These are phyloP conservation scores for Lasiodiplodia sp. DNA, from an alignment of 2,329 filamentous ascomycete genomes.

Conservation along the genomic window DNA sequence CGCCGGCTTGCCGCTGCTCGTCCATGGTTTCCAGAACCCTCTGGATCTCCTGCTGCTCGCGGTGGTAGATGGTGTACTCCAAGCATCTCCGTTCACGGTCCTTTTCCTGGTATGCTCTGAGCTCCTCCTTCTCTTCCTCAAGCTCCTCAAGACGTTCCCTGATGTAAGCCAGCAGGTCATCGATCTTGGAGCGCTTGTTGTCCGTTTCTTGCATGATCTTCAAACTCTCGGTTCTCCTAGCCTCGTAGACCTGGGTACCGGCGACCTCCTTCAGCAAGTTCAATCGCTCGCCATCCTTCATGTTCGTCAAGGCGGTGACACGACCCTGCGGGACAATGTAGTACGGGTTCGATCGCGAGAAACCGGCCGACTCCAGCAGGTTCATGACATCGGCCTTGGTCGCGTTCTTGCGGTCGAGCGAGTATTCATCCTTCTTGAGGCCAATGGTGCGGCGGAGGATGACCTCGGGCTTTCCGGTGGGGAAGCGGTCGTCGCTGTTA, in stretches of 20 bases:
- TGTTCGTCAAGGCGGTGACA: slow-evolving; percentile 94
- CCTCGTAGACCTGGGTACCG: slow-evolving; percentile 96
- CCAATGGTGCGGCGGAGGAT: slow-evolving; percentile 93
- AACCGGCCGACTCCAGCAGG: slow-evolving; percentile 92
- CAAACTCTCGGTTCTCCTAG: slow-evolving; percentile 85
- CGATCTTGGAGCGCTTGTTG: slow-evolving; percentile 93
- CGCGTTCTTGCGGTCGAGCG: slow-evolving; percentile 93
- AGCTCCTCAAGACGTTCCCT: slow-evolving; percentile 87
- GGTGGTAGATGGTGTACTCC: slow-evolving; percentile 92
- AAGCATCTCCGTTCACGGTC: slow-evolving; percentile 90
- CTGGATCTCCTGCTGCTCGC: slow-evolving; percentile 82
- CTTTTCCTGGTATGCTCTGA: slow-evolving; percentile 92
- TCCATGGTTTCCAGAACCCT: slow-evolving; percentile 84
- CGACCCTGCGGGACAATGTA: slow-evolving; percentile 98
- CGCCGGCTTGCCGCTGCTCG: slow-evolving; percentile 78
- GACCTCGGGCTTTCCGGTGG: slow-evolving; percentile 89
- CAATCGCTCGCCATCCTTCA: slow-evolving; percentile 93
- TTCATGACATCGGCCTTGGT: slow-evolving; percentile 96
- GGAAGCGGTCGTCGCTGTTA: slow-evolving; percentile 94
- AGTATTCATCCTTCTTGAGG: slow-evolving; percentile 98
- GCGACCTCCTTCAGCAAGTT: slow-evolving; percentile 97
- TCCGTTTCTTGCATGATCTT: slow-evolving; percentile 98
- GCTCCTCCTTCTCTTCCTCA: slow-evolving; percentile 96
- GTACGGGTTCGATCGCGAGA: slow-evolving; percentile 96
- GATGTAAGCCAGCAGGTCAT: slow-evolving; percentile 90